A percentile compares a stretch with the other conserved stretches of the same genome.
Evolutionary conservation across 163 green algal genomes (phyloP).

Genomic region (Coccomyxa subellipsoidea): DNA sequence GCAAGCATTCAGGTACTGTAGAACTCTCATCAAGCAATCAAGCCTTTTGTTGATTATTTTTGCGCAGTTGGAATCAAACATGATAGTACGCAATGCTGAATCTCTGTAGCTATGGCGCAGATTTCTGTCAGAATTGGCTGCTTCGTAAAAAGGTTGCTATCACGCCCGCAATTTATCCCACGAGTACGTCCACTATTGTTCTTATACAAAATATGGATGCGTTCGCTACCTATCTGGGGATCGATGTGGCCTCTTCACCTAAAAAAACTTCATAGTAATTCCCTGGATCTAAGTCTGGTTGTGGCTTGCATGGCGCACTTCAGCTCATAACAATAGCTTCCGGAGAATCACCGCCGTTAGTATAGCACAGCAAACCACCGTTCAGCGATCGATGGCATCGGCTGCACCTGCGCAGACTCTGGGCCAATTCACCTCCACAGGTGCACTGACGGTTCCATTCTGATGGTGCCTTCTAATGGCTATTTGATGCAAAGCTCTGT

Average conservation of each 20-base stretch:
- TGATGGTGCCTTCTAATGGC: no score
- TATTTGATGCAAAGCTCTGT: not conserved
- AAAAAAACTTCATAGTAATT: no score
- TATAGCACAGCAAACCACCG: not conserved
- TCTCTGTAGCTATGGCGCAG: no score
- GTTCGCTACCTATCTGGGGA: no score
- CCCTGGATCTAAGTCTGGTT: no score
- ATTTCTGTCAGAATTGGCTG: not conserved
- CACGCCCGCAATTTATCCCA: not conserved
- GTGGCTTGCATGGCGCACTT: not conserved
- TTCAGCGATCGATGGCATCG: not conserved
- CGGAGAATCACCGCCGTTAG: not conserved
- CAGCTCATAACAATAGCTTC: not conserved
- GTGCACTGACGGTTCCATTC: slow-evolving; percentile 7
- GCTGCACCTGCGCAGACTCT: not conserved
- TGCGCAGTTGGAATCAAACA: no score
- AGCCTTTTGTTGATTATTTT: no score
- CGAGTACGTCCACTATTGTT: not conserved
- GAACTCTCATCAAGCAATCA: not conserved
- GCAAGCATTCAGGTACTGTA: not conserved
- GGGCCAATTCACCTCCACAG: slow-evolving; percentile 38
- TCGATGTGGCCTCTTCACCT: no score
- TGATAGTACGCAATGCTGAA: no score
- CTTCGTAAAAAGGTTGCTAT: not conserved
- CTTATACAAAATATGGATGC: no score